Conservation (phyloP, 1,284 basidiomycete species). For the Mycena citricolor region DNA sequence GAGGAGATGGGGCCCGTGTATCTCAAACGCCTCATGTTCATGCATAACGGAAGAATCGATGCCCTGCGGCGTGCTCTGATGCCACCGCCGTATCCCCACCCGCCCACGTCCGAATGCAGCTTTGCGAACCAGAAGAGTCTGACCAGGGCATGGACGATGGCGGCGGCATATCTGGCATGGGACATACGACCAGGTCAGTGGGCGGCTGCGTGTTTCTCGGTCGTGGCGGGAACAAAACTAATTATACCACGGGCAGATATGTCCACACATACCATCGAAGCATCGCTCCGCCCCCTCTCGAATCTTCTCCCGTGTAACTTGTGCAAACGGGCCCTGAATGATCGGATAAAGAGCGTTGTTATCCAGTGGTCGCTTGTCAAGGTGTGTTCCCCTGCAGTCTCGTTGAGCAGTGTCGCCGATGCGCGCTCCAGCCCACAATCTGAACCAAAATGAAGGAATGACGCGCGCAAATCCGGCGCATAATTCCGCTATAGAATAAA, state of each 20-base stretch:
- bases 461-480: too few species aligned
- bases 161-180: not conserved
- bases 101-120: not conserved
- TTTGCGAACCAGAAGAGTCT: not conserved
- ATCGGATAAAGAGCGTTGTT: not conserved
- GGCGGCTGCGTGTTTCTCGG: not conserved
- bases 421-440: too few species aligned
- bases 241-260: not conserved
- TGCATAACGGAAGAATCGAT: not conserved
- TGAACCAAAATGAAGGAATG: too few species aligned
- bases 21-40: not conserved
- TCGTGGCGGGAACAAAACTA: not conserved
- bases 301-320: not conserved
- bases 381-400: too few species aligned
- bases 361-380: not conserved
- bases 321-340: not conserved
- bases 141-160: constrained; percentile 5
- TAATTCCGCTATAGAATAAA: too few species aligned
- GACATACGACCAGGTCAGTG: constrained; percentile 19
- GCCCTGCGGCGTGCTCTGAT: not conserved
- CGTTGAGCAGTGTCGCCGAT: too few species aligned
- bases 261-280: not conserved
- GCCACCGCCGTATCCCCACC: constrained; percentile 1
- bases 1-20: constrained; percentile 2
- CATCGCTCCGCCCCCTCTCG: not conserved